These are phyloP conservation scores for Alternaria angustiovoidea DNA, from an alignment of 2,329 filamentous ascomycete species.

Conservation along the genomic window DNA sequence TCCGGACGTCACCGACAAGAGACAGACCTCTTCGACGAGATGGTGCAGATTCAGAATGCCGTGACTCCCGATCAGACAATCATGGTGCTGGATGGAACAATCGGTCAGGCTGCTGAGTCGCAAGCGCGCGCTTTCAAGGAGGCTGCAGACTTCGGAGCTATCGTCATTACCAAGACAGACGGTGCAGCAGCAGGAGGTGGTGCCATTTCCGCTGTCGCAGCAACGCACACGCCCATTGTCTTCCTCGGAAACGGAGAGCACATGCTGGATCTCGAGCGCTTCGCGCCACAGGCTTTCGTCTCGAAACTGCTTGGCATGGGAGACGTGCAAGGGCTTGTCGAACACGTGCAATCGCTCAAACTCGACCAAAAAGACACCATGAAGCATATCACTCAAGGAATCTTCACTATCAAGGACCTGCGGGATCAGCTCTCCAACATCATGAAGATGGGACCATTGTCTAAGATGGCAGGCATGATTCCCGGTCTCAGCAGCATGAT, in stretches of 20 bases:
- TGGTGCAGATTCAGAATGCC: conserved; percentile 93
- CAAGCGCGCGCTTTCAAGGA: conserved; percentile 98
- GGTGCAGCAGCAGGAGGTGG: conserved; percentile 95
- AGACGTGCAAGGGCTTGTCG: conserved; percentile 91
- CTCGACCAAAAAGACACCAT: conserved; percentile 98
- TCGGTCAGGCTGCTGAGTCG: conserved; percentile 93
- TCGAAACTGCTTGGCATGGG: conserved; percentile 96
- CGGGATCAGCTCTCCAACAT: conserved; percentile 96
- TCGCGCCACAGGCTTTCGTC: conserved; percentile 91
- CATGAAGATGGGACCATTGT: conserved; percentile 99
- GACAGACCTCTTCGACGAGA: conserved; percentile 93
- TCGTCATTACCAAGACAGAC: conserved; percentile 99
- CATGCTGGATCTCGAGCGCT: conserved; percentile 92
- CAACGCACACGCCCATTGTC: conserved; percentile 94
- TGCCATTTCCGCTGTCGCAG: conserved; percentile 95
- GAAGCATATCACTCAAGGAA: conserved; percentile 97
- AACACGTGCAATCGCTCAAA: conserved; percentile 95
- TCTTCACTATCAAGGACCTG: conserved; percentile 93
- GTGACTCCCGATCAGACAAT: conserved; percentile 95
- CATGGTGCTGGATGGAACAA: conserved; percentile 96
- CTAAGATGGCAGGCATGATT: conserved; percentile 99
- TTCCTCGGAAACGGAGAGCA: conserved; percentile 98
- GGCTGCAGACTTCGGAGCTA: conserved; percentile 94
- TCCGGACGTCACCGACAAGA: conserved; percentile 95
- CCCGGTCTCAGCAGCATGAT: conserved; percentile 93